phyloP scores from a whole-genome alignment of 2,329 filamentous ascomycete species.

The Aspergillus pseudoterreus region DNA sequence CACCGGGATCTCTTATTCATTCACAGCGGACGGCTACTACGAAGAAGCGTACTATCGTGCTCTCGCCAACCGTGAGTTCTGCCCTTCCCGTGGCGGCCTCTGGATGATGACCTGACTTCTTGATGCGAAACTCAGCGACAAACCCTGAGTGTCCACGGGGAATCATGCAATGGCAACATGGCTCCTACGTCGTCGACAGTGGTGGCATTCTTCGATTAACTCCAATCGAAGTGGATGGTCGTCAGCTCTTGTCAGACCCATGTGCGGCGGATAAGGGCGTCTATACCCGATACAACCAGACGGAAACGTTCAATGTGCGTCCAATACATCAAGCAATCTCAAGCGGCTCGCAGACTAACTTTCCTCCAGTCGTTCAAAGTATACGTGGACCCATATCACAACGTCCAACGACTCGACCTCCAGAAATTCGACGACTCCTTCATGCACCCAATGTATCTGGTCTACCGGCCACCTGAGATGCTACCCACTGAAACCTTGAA shows the following conservation, averaged over 20 bases:
- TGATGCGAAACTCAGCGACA: slow-evolving; percentile 42
- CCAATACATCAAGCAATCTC: neutral
- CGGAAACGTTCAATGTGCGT: slow-evolving; percentile 58
- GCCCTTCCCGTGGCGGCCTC: neutral
- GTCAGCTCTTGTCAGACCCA: slow-evolving; percentile 63
- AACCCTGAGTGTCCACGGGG: slow-evolving; percentile 60
- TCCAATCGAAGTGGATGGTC: slow-evolving; percentile 63
- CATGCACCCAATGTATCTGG: slow-evolving; percentile 65
- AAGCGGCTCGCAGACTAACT: slow-evolving; percentile 6
- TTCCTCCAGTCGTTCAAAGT: slow-evolving; percentile 37
- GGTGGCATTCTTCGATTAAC: slow-evolving; percentile 58
- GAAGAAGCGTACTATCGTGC: slow-evolving; percentile 69
- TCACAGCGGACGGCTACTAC: slow-evolving; percentile 63
- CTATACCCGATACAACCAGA: slow-evolving; percentile 66
- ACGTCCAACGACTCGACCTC: slow-evolving; percentile 61
- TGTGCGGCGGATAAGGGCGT: slow-evolving; percentile 53
- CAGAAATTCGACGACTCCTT: slow-evolving; percentile 62
- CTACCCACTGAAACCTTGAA: slow-evolving; percentile 66
- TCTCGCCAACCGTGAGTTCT: slow-evolving; percentile 61
- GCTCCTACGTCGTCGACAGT: slow-evolving; percentile 53
- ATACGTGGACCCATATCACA: slow-evolving; percentile 58
- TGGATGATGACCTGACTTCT: slow-evolving; percentile 3
- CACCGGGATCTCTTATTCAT: slow-evolving; percentile 71
- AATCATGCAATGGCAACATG: slow-evolving; percentile 72
- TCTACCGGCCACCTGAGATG: slow-evolving; percentile 62